Evolutionary conservation across 306 rosid species (phyloP), one percentile per base, ranked within the genome.

Genomic region (Lotus japonicus): DNA sequence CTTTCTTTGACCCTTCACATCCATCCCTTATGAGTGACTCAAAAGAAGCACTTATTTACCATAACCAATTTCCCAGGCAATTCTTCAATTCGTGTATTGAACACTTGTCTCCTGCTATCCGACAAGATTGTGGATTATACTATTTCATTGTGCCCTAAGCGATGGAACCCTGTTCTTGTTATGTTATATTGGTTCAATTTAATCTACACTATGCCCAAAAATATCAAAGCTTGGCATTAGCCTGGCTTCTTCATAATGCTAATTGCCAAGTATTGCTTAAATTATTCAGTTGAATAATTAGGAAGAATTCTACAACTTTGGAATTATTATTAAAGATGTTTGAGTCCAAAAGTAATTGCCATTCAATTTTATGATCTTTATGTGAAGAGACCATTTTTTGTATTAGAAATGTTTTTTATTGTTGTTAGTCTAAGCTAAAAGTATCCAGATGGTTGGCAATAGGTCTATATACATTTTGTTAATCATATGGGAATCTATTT

Each of bases 11-110:
- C 26, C 52, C 8, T 41, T 21, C 63, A 48, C 51, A 10, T 49
- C 55, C 50, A 4, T 41, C 69, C 51, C 13, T 16, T 11, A 60
- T 31, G 36, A 31, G 51, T 46, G 64, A 69, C 11, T 2, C 71
- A 35, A 16, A 36, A 13, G 45, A 80, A 60, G 36, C 73, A 69
- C 77, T 64, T n/a, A n/a, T n/a, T 36, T 62, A n/a, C 60, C 67
- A 59, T 16, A 17, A 21, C 58, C 11, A n/a, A 5, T 63, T 57
- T 41, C 58, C 45, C 31, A 77, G 53, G 7, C 6, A 17, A 5
- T 42, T n/a, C 41, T 68, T 58, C 60, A 9, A 44, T 19, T 63
- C 35, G 13, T 67, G 46, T 2, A 26, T 41, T 44, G 16, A 46
- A 11, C 64, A 55, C 60, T 57, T 63, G 33, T 44, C 17, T 43